Evolutionary conservation across 441 rosid genomes (phyloP).

Genomic region (Adansonia grandidieri): DNA sequence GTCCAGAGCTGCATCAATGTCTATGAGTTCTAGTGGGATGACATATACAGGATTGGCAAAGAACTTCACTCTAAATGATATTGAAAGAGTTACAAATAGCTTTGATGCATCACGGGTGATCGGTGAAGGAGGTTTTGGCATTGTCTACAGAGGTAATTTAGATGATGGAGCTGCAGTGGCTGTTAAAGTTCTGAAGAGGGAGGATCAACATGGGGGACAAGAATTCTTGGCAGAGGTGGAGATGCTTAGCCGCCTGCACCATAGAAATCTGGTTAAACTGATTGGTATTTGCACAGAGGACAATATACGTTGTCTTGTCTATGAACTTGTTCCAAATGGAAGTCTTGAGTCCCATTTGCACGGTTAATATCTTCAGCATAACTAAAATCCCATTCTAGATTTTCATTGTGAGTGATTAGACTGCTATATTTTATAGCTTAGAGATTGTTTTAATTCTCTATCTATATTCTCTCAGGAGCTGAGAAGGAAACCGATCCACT

Average conservation of each 20-base stretch:
- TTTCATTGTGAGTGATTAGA: constrained; percentile 19
- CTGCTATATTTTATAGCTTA: not conserved
- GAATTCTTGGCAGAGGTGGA: constrained; percentile 81
- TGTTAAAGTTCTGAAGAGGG: constrained; percentile 71
- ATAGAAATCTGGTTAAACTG: constrained; percentile 68
- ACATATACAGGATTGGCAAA: constrained; percentile 64
- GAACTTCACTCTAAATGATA: constrained; percentile 51
- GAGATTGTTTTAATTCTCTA: not conserved
- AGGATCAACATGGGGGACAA: constrained; percentile 59
- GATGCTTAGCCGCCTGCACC: constrained; percentile 84
- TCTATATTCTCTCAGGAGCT: no score
- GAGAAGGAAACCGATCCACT: constrained; percentile 32
- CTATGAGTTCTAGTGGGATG: constrained; percentile 51
- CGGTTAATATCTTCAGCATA: constrained; percentile 37
- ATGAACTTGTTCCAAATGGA: constrained; percentile 75
- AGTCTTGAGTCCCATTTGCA: constrained; percentile 79
- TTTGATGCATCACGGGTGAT: constrained; percentile 55
- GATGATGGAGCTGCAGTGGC: constrained; percentile 72
- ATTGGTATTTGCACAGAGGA: constrained; percentile 65
- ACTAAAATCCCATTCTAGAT: not conserved
- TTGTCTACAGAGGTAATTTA: constrained; percentile 60
- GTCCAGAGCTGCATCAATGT: constrained; percentile 40
- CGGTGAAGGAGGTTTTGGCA: constrained; percentile 82
- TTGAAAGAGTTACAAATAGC: constrained; percentile 60
- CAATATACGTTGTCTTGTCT: constrained; percentile 61